A percentile compares a stretch with the other conserved stretches of the same genome.
Conservation (phyloP, 2,329 filamentous ascomycete species). For the Ceratocystis alfenasii region DNA sequence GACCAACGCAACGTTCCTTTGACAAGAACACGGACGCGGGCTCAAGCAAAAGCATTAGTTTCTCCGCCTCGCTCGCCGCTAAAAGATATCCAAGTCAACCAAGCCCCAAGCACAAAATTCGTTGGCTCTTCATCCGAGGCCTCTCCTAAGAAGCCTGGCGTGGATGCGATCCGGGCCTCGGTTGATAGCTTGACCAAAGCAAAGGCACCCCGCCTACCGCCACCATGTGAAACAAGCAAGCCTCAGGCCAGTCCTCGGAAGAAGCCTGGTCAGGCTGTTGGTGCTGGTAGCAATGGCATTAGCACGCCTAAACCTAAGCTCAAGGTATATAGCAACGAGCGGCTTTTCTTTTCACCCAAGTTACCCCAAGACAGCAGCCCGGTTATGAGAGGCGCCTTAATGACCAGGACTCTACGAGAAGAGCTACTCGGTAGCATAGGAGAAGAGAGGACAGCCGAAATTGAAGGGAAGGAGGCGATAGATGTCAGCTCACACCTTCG, state of each 20-base stretch:
- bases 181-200: neutral
- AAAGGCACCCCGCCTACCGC: neutral
- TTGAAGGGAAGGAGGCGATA: neutral
- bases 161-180: neutral
- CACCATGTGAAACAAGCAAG: neutral
- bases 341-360: neutral
- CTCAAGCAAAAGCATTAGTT: neutral
- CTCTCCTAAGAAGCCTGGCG: neutral
- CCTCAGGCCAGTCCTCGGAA: neutral
- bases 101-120: neutral
- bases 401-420: neutral
- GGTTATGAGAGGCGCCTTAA: slow-evolving; percentile 1
- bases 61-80: slow-evolving; percentile 1
- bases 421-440: neutral
- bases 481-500: neutral
- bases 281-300: neutral
- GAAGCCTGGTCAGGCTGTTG: neutral
- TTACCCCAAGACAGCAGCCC: neutral
- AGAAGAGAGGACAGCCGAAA: neutral
- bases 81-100: neutral
- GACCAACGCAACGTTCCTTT: neutral
- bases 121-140: neutral
- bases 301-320: neutral
- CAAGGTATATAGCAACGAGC: neutral
- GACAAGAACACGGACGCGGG: neutral